phyloP scores from a whole-genome alignment of 495 filamentous ascomycete genomes.

The Lasiosphaeriaceae sp. region DNA sequence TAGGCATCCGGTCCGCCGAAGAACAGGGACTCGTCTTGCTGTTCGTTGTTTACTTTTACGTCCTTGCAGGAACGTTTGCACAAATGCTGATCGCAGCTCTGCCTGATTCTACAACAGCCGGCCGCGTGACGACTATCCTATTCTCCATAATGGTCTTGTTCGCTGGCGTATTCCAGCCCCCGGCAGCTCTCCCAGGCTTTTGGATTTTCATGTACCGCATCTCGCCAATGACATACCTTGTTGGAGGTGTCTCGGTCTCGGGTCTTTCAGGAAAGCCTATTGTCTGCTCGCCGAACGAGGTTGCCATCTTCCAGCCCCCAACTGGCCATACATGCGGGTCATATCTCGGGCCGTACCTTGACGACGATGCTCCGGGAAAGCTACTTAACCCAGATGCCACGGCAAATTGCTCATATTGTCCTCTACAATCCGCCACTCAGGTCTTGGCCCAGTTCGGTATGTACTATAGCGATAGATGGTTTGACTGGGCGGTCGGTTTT shows the following conservation, averaged over 20 bases:
- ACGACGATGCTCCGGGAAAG: too few relatives aligned
- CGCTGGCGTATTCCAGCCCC: slow-evolving; percentile 63
- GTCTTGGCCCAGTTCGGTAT: slow-evolving; percentile 52
- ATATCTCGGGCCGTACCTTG: slow-evolving; percentile 52
- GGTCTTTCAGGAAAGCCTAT: slow-evolving; percentile 57
- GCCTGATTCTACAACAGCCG: slow-evolving; percentile 60
- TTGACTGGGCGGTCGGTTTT: slow-evolving; percentile 66
- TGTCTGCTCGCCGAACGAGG: slow-evolving; percentile 60
- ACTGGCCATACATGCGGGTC: slow-evolving; percentile 43
- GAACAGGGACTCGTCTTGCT: slow-evolving; percentile 54
- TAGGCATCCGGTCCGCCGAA: slow-evolving; percentile 67
- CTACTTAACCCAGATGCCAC: slow-evolving; percentile 51
- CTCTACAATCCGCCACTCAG: slow-evolving; percentile 54
- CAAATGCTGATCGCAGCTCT: slow-evolving; percentile 65
- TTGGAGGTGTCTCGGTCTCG: slow-evolving; percentile 57
- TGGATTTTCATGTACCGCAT: slow-evolving; percentile 86
- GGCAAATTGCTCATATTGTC: slow-evolving; percentile 58
- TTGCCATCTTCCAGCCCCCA: slow-evolving; percentile 51
- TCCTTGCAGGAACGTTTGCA: slow-evolving; percentile 68
- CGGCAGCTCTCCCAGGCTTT: slow-evolving; percentile 59
- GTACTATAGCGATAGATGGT: slow-evolving; percentile 57
- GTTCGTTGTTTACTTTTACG: slow-evolving; percentile 58
- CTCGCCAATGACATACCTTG: slow-evolving; percentile 69
- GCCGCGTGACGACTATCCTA: slow-evolving; percentile 61
- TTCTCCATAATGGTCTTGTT: slow-evolving; percentile 68